Evolutionary conservation across 768 basidiomycete species (phyloP), one percentile per base, ranked within the genome.

Genomic region (Phaffia tasmanica): DNA sequence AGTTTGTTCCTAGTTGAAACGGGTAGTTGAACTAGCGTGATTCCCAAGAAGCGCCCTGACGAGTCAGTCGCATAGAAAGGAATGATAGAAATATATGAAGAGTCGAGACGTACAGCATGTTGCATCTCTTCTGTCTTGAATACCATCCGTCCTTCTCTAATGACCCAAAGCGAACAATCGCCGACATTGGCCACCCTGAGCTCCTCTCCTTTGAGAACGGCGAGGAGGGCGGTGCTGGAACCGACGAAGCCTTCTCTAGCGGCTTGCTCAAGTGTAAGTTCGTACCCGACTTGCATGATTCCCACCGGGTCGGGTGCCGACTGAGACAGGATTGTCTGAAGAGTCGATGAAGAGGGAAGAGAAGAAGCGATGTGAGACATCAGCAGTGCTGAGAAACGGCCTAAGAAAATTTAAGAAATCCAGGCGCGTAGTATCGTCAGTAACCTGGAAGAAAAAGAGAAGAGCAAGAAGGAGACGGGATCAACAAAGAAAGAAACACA

Each of bases 111-210:
- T 72, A 84, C 84, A 18, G 81, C 82, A 82, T 89, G 91, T 84
- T 91, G 92, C 88, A 94, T 93, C 76, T 95, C 93, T 53, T 88
- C 83, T 58, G 85, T 87, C 42, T 91, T 81, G 85, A 90, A 95
- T 1, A 84, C 83, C 54, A 95, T 84, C 63, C 83, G 80, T 7
- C 82, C 85, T 15, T 76, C 71, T 2, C 92, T 83, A 23, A 97
- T 84, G 25, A 95, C 81, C 81, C 89, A 86, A 21, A 69, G 85
- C 82, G 87, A 86, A 74, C 89, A 89, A 72, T 93, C 89, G 11
- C 90, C 89, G 9, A 93, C 75, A 71, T 91, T 88, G 0, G 89
- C 89, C 29, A 93, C 84, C 69, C 84, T 83, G 50, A 93, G 81
- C 18, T 55, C 56, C 51, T 87, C 83, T 0, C 86, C 84, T 15